Evolutionary conservation across 1,284 basidiomycete species (phyloP), one percentile per base, ranked within the genome.

Genomic region (Rhodotorula sp.): DNA sequence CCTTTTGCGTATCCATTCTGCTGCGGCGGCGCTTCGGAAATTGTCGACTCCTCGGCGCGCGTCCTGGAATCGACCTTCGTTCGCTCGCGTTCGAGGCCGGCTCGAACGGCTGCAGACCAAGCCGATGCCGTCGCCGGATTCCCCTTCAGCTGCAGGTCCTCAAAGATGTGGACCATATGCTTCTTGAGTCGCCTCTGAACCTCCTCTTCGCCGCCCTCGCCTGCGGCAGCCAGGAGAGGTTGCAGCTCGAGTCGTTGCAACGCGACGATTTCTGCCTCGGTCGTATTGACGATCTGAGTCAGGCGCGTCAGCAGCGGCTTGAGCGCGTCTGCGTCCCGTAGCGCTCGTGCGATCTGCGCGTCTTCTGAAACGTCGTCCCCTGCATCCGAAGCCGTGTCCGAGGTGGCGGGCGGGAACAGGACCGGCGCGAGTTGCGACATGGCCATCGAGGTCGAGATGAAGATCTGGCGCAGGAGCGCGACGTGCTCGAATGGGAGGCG

Each of bases 381-480:
- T 0, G 46, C 49, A 26, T 34, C 31, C 21, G 48, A 21, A 3
- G 49, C 34, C 39, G 21, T 3, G 23, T 18, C 6, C 5, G 21
- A 5, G 47, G 66, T 18, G 0, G 62, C 5, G 21, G 72, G 16
- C n/a, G 87, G 87, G 67, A 88, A 85, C 54, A 91, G 81, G 18
- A 87, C 85, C 0, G 90, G 90, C 0, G 85, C 84, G 5, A 93
- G 87, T 49, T 88, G 85, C 23, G 86, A 86, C 26, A 91, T 83
- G 0, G 89, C 90, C 56, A 92, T 84, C 51, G 87, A 89, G 64
- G 88, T 77, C 78, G 90, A 87, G 73, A 91, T 81, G 79, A 90
- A 92, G 39, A 91, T 78, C 74, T 90, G 87, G 77, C 91, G 91
- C n/a, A 92, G 83, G 79, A 92, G 86, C 29, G 86, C 81, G 72